These are phyloP conservation scores for Aspergillus candidus DNA, from an alignment of 2,329 filamentous ascomycete genomes.

Conservation along the genomic window DNA sequence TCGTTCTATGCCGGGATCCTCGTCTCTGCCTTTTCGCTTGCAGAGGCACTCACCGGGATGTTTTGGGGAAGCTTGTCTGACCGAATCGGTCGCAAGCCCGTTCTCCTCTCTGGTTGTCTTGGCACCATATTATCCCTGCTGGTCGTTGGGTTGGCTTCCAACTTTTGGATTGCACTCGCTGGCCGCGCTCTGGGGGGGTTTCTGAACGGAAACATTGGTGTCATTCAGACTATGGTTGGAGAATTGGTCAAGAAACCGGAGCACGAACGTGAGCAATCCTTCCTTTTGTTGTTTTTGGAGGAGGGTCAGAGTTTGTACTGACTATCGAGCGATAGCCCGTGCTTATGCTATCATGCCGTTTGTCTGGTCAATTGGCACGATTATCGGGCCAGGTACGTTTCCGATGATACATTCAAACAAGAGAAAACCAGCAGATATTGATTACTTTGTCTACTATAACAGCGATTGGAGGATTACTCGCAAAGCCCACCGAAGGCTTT, in stretches of 20 bases:
- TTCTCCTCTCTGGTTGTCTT: conserved; percentile 71
- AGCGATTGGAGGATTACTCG: conserved; percentile 80
- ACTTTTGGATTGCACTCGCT: conserved; percentile 74
- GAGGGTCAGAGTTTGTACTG: conserved; percentile 4
- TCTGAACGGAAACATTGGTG: conserved; percentile 85
- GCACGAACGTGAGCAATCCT: conserved; percentile 65
- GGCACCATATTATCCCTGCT: conserved; percentile 80
- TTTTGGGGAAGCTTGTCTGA: conserved; percentile 84
- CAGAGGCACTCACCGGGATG: conserved; percentile 77
- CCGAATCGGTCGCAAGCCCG: conserved; percentile 74
- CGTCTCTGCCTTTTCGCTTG: conserved; percentile 78
- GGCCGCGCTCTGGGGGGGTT: conserved; percentile 73
- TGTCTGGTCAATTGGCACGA: conserved; percentile 85
- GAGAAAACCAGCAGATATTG: conserved; percentile 5
- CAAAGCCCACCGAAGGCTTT: conserved; percentile 68
- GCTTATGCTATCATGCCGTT: conserved; percentile 93
- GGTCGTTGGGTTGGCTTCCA: conserved; percentile 73
- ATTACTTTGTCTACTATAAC: conserved; percentile 4
- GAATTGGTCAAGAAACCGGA: conserved; percentile 78
- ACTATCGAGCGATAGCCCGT: conserved; percentile 50
- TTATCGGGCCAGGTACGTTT: conserved; percentile 61
- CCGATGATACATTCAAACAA: neutral
- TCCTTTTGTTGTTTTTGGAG: neutral
- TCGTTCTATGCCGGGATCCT: conserved; percentile 84
- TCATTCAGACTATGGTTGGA: conserved; percentile 88